Base-by-base conservation (phyloP, 257 asterid genomes). In the Nicotiana otophora region DNA sequence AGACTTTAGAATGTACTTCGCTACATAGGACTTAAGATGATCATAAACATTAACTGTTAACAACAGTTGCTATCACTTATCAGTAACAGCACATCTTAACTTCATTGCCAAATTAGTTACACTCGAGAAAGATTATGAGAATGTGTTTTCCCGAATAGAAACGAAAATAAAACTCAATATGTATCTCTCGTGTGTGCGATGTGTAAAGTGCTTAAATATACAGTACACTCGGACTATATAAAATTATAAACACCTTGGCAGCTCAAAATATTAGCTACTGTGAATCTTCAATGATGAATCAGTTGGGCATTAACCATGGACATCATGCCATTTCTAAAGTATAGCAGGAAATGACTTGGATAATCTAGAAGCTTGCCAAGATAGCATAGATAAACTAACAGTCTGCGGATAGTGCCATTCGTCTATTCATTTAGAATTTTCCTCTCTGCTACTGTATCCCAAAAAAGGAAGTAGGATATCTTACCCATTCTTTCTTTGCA, bases 201-300 rank as follows among this genome's bases (percentile, higher is more conserved):
- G 14, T 48, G 26, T 74, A n/a, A 74, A 74, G 61, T 23, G 17
- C 39, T 74, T 48, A 23, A 57, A 48, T 48, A 26, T 48, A 74
- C 51, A 48, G 26, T 74, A 12, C n/a, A 23, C 7, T 26, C 3
- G 23, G 62, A 48, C 61, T 14, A 74, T 23, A 26, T 48, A 23
- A 23, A 23, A 23, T 23, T 23, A 23, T 23, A 74, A 46, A 74
- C 62, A 74, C 48, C 39, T 48, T 23, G 62, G 62, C 15, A 74
- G 15, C 62, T 48, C 23, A 51, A 72, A 46, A 48, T 74, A 74
- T 48, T 48, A 74, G 23, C 62, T 74, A 74, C 34, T 23, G 42
- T 26, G 62, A 74, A 74, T 74, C 80, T 60, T 48, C 80, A 48
- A 48, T 74, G 62, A 74, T 48, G 39, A 74, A 74, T 28, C 80